Base-by-base conservation (phyloP, 441 rosid genomes). In the Pelargonium australe region DNA sequence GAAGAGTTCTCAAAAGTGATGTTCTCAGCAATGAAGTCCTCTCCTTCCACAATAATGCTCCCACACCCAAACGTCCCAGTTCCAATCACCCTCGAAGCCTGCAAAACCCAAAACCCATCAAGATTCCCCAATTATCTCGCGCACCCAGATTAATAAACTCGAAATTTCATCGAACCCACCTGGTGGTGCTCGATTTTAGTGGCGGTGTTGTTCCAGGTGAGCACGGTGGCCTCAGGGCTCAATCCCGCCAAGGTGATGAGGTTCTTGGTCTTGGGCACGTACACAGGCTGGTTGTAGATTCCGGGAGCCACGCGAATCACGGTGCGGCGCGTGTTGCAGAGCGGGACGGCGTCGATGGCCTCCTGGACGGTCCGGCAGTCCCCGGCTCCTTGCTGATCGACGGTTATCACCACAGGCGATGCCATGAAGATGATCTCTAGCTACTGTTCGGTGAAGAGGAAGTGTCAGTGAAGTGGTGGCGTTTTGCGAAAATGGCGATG, bases 41-140 rank as follows among this genome's bases (percentile, higher is more conserved):
- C 96, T 47, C 99, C 99, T 81, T 95, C 99, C 51, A 95, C 90
- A 11, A 92, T 95, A 76, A 81, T 87, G 83, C 80, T 85, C 45
- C 99, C 98, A 71, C 98, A 92, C 0, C 98, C 98, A 75, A 92
- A 95, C 14, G 99, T 95, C 55, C 98, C 97, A 9, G 93, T 90
- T 53, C 99, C 98, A 55, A 95, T 95, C 41, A 92, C 62, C 74
- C 98, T 80, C 47, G 88, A 41, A 3, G 79, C 85, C 97, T 91
- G 80, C 66, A 65, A 31, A 44, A 64, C 25, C 14, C 25, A 68
- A 55, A 64, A 7, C 45, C 60, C 40, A 43, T 45, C 0, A 61
- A 16, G 61, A 63, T 37, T 23, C 25, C 25, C 25, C 13, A 64
- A 47, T 7, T 17, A 64, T 34, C 25, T 49, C 65, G 23, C 51